These are phyloP conservation scores for Umbelopsis vinacea DNA, from an alignment of 192 early-diverging fungal species.

Conservation along the genomic window DNA sequence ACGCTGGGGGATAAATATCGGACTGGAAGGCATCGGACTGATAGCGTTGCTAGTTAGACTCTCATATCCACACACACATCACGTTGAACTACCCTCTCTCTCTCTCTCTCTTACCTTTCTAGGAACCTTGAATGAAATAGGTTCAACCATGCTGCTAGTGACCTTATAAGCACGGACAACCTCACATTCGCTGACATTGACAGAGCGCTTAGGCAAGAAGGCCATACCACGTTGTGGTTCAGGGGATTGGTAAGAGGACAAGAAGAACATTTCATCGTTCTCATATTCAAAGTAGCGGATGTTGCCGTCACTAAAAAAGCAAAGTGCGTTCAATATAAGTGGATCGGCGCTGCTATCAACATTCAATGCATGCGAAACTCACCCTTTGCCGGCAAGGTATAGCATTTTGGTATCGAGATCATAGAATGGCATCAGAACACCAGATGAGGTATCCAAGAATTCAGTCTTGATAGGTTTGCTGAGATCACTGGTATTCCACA, in stretches of 20 bases:
- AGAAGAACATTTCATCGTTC: conserved; percentile 86
- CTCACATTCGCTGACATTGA: conserved; percentile 87
- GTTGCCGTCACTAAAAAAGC: conserved; percentile 84
- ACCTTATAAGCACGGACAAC: conserved; percentile 96
- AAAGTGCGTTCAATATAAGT: neutral
- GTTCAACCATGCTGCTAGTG: conserved; percentile 86
- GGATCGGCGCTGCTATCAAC: no score
- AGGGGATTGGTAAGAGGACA: conserved; percentile 88
- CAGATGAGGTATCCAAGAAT: conserved; percentile 90
- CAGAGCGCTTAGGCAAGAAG: conserved; percentile 91
- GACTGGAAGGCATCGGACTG: conserved; percentile 95
- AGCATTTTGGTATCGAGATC: conserved; percentile 90
- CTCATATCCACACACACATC: neutral
- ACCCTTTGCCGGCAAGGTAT: conserved; percentile 92
- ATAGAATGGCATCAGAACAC: conserved; percentile 96
- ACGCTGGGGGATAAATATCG: conserved; percentile 91
- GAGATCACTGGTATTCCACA: conserved; percentile 83
- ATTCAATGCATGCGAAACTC: neutral
- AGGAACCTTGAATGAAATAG: conserved; percentile 96
- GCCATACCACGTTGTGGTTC: conserved; percentile 94
- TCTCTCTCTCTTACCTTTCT: conserved; percentile 81
- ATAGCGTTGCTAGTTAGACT: neutral
- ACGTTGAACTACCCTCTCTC: neutral
- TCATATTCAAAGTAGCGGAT: conserved; percentile 99
- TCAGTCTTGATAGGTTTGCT: conserved; percentile 73